phyloP scores from a whole-genome alignment of 1,284 basidiomycete species.

The Papiliotrema laurentii region DNA sequence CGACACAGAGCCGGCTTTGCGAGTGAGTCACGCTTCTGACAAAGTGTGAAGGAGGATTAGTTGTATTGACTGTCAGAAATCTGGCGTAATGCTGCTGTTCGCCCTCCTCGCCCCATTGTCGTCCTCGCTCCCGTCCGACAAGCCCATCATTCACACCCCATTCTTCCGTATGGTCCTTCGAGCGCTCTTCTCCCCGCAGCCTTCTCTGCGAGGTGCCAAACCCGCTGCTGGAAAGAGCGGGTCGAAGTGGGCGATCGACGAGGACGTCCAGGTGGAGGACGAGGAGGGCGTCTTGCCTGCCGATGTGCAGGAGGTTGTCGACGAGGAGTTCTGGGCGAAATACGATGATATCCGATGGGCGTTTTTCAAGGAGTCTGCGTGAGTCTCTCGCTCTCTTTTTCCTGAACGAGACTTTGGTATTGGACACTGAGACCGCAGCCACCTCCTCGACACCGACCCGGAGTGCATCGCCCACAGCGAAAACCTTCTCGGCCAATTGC shows the following conservation, averaged over 20 bases:
- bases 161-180: slow-evolving; percentile 42
- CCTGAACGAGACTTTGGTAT: too few species aligned
- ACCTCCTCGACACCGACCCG: slow-evolving; percentile 1
- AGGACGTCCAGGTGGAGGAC: slow-evolving; percentile 27
- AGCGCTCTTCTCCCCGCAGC: slow-evolving; percentile 31
- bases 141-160: slow-evolving; percentile 31
- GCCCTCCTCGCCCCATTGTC: slow-evolving; percentile 75
- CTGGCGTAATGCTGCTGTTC: slow-evolving; percentile 71
- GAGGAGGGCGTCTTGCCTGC: slow-evolving; percentile 56
- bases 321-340: slow-evolving; percentile 48
- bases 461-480: slow-evolving; percentile 36
- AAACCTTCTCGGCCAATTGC: slow-evolving; percentile 72
- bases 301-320: slow-evolving; percentile 55
- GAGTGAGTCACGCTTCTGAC: slow-evolving; percentile 51
- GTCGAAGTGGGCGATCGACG: slow-evolving; percentile 11
- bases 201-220: slow-evolving; percentile 43
- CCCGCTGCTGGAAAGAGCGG: slow-evolving; percentile 32
- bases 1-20: slow-evolving; percentile 63
- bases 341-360: slow-evolving; percentile 81
- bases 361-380: slow-evolving; percentile 82
- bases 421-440: neutral
- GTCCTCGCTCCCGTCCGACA: slow-evolving; percentile 48
- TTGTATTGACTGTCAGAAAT: slow-evolving; percentile 54
- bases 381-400: too few species aligned
- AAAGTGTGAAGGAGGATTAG: too few species aligned